A percentile compares a stretch with the other conserved stretches of the same genome.
Conservation (phyloP, 2,329 filamentous ascomycete species). For the Hysterium pulicare region DNA sequence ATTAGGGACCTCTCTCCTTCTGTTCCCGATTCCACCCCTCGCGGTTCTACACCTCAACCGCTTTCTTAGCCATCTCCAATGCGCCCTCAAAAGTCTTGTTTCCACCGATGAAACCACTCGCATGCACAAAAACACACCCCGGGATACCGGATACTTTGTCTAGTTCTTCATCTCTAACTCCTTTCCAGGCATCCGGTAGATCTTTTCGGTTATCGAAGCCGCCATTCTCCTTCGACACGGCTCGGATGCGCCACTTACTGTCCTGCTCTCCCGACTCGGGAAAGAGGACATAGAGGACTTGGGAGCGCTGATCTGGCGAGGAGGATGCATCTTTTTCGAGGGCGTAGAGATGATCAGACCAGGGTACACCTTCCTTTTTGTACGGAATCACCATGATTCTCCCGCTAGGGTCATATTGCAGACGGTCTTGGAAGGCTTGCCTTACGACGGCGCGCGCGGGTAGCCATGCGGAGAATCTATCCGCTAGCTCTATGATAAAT, state of each 20-base stretch:
- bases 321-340: slow-evolving; percentile 62
- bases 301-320: slow-evolving; percentile 45
- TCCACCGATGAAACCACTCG: slow-evolving; percentile 92
- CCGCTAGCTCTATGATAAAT: slow-evolving; percentile 77
- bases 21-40: too few species aligned
- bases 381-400: slow-evolving; percentile 70
- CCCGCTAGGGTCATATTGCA: slow-evolving; percentile 67
- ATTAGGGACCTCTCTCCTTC: too few species aligned
- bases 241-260: slow-evolving; percentile 90
- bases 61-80: slow-evolving; percentile 78
- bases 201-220: slow-evolving; percentile 92
- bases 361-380: slow-evolving; percentile 71
- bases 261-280: slow-evolving; percentile 73
- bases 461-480: slow-evolving; percentile 75
- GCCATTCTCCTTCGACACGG: slow-evolving; percentile 78
- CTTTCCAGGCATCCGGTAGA: slow-evolving; percentile 87
- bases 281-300: slow-evolving; percentile 85
- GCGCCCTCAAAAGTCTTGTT: slow-evolving; percentile 89
- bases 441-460: slow-evolving; percentile 79
- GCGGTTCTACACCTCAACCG: slow-evolving; percentile 58
- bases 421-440: slow-evolving; percentile 67
- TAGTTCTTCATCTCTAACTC: slow-evolving; percentile 80
- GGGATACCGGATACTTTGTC: slow-evolving; percentile 66
- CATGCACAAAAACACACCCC: slow-evolving; percentile 89
- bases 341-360: slow-evolving; percentile 94